phyloP scores from a whole-genome alignment of 2,329 filamentous ascomycete genomes.

The Thermoascus crustaceus region DNA sequence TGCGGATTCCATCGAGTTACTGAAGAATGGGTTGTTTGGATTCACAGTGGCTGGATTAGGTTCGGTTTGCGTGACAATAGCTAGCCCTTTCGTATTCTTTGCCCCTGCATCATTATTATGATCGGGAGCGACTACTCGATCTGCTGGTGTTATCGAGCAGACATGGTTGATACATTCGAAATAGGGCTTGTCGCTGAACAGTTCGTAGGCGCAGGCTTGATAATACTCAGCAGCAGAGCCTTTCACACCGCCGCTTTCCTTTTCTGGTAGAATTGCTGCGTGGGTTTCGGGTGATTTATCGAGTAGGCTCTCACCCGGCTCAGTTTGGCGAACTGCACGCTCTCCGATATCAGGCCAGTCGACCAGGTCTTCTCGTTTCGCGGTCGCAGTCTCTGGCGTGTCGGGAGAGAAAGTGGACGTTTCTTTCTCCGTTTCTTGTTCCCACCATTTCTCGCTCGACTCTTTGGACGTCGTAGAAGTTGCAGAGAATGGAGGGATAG shows the following conservation, averaged over 20 bases:
- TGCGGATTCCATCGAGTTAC: constrained; percentile 8
- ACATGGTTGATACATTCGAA: constrained; percentile 39
- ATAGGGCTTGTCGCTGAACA: constrained; percentile 33
- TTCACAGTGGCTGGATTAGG: constrained; percentile 1
- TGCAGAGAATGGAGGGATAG: constrained; percentile 17
- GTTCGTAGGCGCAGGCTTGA: constrained; percentile 38
- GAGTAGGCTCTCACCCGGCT: constrained; percentile 3
- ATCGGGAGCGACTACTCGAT: constrained; percentile 11
- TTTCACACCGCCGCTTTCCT: constrained; percentile 15
- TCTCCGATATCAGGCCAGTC: constrained; percentile 13
- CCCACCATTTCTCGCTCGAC: constrained; percentile 20
- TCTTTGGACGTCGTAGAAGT: constrained; percentile 10
- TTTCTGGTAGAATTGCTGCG: constrained; percentile 10
- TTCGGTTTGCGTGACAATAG: constrained; percentile 5
- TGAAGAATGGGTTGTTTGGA: constrained; percentile 15
- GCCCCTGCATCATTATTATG: not conserved
- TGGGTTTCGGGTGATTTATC: constrained; percentile 5
- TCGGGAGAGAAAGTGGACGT: constrained; percentile 25
- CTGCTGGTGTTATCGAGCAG: constrained; percentile 28
- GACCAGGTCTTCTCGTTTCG: constrained; percentile 8
- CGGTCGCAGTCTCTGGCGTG: constrained; percentile 16
- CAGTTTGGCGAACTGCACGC: constrained; percentile 12
- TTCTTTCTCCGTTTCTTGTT: constrained; percentile 19
- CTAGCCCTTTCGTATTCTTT: constrained; percentile 13
- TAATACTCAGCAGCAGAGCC: constrained; percentile 36